Conservation (phyloP, 805 yeast genomes). For the Komagataella phaffii region DNA sequence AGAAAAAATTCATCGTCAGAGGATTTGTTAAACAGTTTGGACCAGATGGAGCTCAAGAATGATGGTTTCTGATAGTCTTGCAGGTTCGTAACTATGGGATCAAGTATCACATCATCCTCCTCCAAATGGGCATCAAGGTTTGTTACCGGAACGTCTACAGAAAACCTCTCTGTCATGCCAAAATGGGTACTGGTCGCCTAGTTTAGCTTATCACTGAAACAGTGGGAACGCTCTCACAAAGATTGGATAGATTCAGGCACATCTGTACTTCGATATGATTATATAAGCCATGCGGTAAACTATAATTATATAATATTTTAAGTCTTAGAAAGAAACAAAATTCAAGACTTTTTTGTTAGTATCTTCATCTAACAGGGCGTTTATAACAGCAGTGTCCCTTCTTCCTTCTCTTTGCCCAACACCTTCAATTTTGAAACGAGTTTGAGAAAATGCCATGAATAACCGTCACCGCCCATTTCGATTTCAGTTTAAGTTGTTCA, state of each 20-base stretch:
- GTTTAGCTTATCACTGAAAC: neutral
- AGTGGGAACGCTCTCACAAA: neutral
- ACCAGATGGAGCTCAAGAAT: neutral
- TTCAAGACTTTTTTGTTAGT: too few species aligned
- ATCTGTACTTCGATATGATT: too few species aligned
- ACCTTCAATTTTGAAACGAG: neutral
- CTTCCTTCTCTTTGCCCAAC: neutral
- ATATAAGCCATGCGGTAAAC: too few species aligned
- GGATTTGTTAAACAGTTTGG: neutral
- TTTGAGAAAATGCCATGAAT: neutral
- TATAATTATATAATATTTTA: too few species aligned
- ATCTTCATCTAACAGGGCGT: too few species aligned
- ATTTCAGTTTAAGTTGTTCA: neutral
- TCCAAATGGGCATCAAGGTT: conserved; percentile 30
- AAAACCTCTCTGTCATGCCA: conserved; percentile 6
- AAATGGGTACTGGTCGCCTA: neutral
- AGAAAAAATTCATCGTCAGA: neutral
- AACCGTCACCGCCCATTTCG: neutral
- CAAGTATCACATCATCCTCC: conserved; percentile 12
- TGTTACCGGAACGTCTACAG: conserved; percentile 40
- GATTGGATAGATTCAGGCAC: neutral
- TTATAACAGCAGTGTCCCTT: too few species aligned
- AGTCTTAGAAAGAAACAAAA: too few species aligned
- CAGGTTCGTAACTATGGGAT: conserved; percentile 1
- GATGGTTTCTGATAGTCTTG: conserved; percentile 10